These are phyloP conservation scores for Zychaea mexicana DNA, from an alignment of 371 early-diverging fungal genomes.

Conservation along the genomic window DNA sequence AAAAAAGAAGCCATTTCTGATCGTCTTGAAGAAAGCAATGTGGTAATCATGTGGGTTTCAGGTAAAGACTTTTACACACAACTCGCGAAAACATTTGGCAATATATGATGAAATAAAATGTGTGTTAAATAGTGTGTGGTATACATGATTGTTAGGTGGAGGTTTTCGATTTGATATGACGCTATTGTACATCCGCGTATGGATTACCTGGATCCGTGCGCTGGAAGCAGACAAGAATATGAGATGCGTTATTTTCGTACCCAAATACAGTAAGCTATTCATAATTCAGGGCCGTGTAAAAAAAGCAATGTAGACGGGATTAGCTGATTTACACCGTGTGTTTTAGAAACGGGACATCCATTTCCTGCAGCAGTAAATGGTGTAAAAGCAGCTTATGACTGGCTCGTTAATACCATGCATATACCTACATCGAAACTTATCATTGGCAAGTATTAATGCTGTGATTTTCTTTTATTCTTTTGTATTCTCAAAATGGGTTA, in stretches of 20 bases:
- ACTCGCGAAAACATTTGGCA: not conserved
- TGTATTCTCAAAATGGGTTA: not conserved
- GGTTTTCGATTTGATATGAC: constrained; percentile 44
- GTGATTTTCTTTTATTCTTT: not conserved
- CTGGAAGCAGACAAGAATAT: constrained; percentile 40
- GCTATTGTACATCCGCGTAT: constrained; percentile 32
- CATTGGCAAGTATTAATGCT: constrained; percentile 12
- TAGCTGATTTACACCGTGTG: too few relatives aligned
- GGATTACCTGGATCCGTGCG: constrained; percentile 35
- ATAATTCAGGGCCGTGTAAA: too few relatives aligned
- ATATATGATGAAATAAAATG: not conserved
- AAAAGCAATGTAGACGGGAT: too few relatives aligned
- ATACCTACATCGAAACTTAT: constrained; percentile 19
- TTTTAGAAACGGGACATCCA: constrained; percentile 22
- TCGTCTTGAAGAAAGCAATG: constrained; percentile 30
- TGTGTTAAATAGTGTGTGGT: not conserved
- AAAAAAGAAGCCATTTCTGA: constrained; percentile 40
- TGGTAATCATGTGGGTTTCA: constrained; percentile 45
- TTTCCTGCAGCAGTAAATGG: constrained; percentile 40
- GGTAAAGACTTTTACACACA: constrained; percentile 17
- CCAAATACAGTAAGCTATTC: constrained; percentile 32
- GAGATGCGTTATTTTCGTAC: constrained; percentile 41
- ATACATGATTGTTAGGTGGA: constrained; percentile 24
- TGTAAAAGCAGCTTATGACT: constrained; percentile 28
- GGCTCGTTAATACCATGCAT: constrained; percentile 26